Evolutionary conservation across 83 land plant genomes (phyloP).

Genomic region (Picea abies): DNA sequence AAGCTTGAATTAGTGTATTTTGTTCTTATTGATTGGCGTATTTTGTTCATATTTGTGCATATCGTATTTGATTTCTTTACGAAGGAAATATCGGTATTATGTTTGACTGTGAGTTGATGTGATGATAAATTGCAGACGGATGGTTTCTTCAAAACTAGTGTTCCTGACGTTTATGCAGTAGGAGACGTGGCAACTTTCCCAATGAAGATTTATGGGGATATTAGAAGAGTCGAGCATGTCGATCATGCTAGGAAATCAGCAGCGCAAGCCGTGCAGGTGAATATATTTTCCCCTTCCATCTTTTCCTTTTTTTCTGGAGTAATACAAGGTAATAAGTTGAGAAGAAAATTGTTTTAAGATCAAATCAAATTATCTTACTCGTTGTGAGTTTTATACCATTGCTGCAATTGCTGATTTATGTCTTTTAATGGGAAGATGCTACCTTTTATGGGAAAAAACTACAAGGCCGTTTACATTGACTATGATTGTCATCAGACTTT

Average conservation of each 20-base stretch:
- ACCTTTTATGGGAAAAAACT: not conserved
- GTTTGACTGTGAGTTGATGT: not conserved
- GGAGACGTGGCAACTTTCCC: constrained; percentile 95
- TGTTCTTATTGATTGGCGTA: not conserved
- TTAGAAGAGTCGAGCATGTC: constrained; percentile 95
- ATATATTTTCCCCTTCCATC: not conserved
- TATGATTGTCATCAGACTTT: no score
- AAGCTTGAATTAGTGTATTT: not conserved
- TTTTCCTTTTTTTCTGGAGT: not conserved
- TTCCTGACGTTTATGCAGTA: constrained; percentile 86
- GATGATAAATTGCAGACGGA: constrained; percentile 68
- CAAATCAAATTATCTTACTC: not conserved
- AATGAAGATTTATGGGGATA: constrained; percentile 79
- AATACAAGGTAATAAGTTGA: not conserved
- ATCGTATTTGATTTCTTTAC: not conserved
- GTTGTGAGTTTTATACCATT: not conserved
- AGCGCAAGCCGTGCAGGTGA: constrained; percentile 96
- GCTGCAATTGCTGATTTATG: not conserved
- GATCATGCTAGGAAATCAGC: constrained; percentile 98
- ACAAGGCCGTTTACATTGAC: no score
- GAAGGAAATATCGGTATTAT: not conserved
- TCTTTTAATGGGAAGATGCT: no score
- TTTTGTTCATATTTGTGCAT: not conserved
- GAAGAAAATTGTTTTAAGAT: not conserved
- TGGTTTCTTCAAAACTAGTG: constrained; percentile 79